Evolutionary conservation across 179 eudicot species (phyloP), one percentile per base, ranked within the genome.

Genomic region (Patellifolia procumbens): DNA sequence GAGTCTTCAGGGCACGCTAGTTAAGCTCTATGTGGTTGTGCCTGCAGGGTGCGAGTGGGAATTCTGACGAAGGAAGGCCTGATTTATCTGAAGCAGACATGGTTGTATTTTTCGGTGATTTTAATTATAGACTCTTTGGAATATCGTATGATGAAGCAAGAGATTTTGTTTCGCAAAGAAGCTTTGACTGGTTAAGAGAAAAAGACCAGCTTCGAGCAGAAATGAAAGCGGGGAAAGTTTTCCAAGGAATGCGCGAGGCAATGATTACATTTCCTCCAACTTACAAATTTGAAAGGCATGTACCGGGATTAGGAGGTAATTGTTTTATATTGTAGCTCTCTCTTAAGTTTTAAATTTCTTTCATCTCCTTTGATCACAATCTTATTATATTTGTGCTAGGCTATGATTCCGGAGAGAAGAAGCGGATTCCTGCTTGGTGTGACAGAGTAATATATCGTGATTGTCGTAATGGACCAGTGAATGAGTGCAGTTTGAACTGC

Each of bases 401-500:
- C 69, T 96, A 96, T 83, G 99, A 96, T 85, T 93, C 99, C 28
- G 99, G 98, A 42, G 99, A 96, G 88, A 96, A 96, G 89, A 96
- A 93, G 81, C 92, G 98, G 16, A 96, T 96, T 76, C 99, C 99
- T 43, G 98, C 99, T 29, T 96, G 99, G 99, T 96, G 99, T 84
- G 99, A 96, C 76, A 86, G 99, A 81, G 88, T 96, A 74, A 81
- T 96, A 68, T 96, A 88, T 73, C 90, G 99, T 49, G 99, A 96
- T 85, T 91, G 88, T 77, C 86, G 96, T 37, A 62, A 83, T 31
- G 76, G 88, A 73, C 87, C 88, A 17, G 79, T 88, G 4, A 80
- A 89, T 11, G 91, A 90, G 48, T 89, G 92, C 83, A 87, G 83
- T 80, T 86, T 96, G 84, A 93, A 90, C 88, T 93, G 97, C 75